These are phyloP conservation scores for Kalaharituber pfeilii DNA, from an alignment of 2,329 filamentous ascomycete species.

Conservation along the genomic window DNA sequence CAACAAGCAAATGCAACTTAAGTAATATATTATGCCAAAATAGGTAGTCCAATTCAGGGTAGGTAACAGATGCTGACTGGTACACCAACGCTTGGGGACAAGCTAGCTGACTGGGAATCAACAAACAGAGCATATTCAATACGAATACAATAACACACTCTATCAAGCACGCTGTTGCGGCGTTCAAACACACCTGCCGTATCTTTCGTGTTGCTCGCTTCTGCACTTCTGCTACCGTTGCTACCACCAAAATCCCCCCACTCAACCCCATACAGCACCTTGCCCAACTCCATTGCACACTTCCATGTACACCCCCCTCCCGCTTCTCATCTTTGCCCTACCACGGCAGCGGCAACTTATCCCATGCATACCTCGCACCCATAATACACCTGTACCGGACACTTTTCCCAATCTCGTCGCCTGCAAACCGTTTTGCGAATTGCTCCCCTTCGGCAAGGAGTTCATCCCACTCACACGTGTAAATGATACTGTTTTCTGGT, in stretches of 20 bases:
- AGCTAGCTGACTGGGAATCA: too few relatives aligned
- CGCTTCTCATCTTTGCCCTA: conserved; percentile 31
- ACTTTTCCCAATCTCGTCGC: conserved; percentile 40
- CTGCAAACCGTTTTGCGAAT: conserved; percentile 44
- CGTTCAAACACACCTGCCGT: too few relatives aligned
- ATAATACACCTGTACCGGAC: conserved; percentile 52
- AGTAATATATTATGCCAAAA: too few relatives aligned
- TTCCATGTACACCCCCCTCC: conserved; percentile 37
- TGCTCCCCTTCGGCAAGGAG: conserved; percentile 42
- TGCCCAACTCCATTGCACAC: conserved; percentile 37
- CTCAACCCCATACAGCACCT: conserved; percentile 26
- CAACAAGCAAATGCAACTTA: too few relatives aligned
- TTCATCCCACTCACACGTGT: conserved; percentile 50
- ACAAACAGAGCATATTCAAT: too few relatives aligned
- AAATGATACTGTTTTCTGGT: conserved; percentile 37
- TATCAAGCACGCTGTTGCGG: too few relatives aligned
- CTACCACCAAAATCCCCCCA: not conserved
- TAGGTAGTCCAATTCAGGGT: too few relatives aligned
- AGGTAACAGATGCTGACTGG: too few relatives aligned
- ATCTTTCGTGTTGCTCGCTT: not conserved
- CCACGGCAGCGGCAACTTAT: not conserved
- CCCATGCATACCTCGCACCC: conserved; percentile 41
- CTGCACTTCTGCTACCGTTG: too few relatives aligned
- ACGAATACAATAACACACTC: too few relatives aligned
- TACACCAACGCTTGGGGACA: too few relatives aligned